Conservation (phyloP, 306 rosid genomes). For the Macrotyloma uniflorum region DNA sequence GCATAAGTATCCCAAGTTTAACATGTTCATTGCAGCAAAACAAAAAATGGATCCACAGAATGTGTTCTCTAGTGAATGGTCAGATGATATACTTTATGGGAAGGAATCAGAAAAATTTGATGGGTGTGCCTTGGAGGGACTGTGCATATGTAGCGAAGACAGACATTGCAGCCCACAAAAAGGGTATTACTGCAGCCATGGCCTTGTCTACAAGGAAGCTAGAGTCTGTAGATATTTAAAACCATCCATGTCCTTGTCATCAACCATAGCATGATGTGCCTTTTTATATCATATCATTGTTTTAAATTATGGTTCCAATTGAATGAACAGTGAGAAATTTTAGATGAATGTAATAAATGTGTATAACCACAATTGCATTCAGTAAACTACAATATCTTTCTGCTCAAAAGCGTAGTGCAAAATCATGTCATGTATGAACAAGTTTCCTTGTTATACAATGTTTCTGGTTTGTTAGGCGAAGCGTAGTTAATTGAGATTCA, state of each 20-base stretch:
- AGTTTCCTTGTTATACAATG: too few relatives aligned
- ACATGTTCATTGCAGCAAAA: conserved; percentile 49
- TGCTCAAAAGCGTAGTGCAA: neutral
- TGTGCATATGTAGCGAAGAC: conserved; percentile 60
- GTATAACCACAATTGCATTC: neutral
- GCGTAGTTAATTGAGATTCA: too few relatives aligned
- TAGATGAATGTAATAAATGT: neutral
- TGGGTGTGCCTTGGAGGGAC: conserved; percentile 82
- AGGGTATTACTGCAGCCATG: conserved; percentile 59
- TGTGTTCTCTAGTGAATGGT: conserved; percentile 69
- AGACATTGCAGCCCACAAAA: conserved; percentile 69
- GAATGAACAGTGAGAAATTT: neutral
- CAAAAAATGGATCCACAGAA: conserved; percentile 59
- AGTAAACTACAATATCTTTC: neutral
- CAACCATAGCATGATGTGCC: conserved; percentile 22
- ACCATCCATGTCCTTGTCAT: neutral
- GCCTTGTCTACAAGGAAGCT: conserved; percentile 65
- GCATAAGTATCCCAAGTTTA: conserved; percentile 50
- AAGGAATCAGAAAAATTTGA: conserved; percentile 45
- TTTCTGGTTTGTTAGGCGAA: neutral
- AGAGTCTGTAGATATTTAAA: conserved; percentile 64
- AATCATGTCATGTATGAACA: too few relatives aligned
- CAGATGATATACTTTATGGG: conserved; percentile 64
- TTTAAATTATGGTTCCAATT: neutral
- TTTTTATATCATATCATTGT: neutral